A percentile compares a stretch with the other conserved stretches of the same genome.
These are phyloP conservation scores for Wickerhamiella kurtzmanii DNA, from an alignment of 805 yeast species.

Conservation along the genomic window DNA sequence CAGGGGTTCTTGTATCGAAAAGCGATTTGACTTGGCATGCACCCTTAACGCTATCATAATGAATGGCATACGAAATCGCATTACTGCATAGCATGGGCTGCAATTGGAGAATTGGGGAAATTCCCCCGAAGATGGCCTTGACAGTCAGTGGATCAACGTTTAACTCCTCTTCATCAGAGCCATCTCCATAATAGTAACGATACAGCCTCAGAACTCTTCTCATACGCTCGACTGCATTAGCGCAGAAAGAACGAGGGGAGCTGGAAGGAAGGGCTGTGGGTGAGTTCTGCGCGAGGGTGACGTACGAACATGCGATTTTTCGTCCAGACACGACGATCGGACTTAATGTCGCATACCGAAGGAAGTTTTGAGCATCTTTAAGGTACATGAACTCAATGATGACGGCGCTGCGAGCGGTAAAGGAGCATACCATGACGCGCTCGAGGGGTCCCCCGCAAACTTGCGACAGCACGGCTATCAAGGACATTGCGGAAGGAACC, in stretches of 20 bases:
- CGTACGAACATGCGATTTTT: not conserved
- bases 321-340: conserved; percentile 5
- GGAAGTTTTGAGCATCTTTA: conserved; percentile 1
- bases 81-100: conserved; percentile 16
- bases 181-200: not conserved
- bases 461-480: conserved; percentile 12
- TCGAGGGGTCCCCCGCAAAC: conserved; percentile 17
- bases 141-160: conserved; percentile 5
- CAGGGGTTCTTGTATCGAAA: conserved; percentile 7
- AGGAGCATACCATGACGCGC: conserved; percentile 1
- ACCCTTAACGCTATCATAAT: conserved; percentile 7
- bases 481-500: not conserved
- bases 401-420: not conserved
- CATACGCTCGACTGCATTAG: not conserved
- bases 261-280: not conserved
- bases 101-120: conserved; percentile 13
- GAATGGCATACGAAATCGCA: conserved; percentile 14
- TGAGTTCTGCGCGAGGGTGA: not conserved
- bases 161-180: not conserved
- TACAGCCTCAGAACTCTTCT: conserved; percentile 7
- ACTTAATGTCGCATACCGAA: conserved; percentile 3
- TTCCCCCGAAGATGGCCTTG: conserved; percentile 5
- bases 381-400: not conserved
- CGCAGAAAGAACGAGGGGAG: not conserved
- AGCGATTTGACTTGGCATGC: conserved; percentile 13